Conservation (phyloP, 2,329 filamentous ascomycete species). For the Dichotomopilus funicola region DNA sequence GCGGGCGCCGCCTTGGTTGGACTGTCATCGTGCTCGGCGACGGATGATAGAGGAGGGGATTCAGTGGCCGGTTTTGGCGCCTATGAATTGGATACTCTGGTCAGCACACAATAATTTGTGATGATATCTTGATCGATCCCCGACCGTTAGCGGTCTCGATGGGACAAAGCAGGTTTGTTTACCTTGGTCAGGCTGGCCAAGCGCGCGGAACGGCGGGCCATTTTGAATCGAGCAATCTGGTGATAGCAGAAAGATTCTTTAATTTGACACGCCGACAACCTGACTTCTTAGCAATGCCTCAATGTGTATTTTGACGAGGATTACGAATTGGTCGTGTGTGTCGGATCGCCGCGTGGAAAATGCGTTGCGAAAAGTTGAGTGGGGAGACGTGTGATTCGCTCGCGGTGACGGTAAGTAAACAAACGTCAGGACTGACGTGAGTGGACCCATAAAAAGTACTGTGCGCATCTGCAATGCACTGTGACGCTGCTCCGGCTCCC, state of each 20-base stretch:
- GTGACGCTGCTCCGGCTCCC: too few species aligned
- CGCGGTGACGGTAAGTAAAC: conserved; percentile 19
- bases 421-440: conserved; percentile 8
- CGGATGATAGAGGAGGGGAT: conserved; percentile 33
- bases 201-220: conserved; percentile 39
- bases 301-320: too few species aligned
- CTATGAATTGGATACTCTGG: conserved; percentile 8
- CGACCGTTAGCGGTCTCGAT: neutral
- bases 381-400: conserved; percentile 22
- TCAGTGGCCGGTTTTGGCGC: conserved; percentile 20
- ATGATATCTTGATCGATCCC: neutral
- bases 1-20: conserved; percentile 20
- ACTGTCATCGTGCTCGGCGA: conserved; percentile 40
- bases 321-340: too few species aligned
- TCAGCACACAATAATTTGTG: conserved; percentile 5
- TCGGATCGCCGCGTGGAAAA: too few species aligned
- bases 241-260: neutral
- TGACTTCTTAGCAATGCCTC: too few species aligned
- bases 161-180: conserved; percentile 13
- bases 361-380: neutral
- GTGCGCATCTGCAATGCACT: too few species aligned
- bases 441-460: too few species aligned
- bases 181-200: conserved; percentile 37
- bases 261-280: too few species aligned
- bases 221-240: conserved; percentile 17